Evolutionary conservation across 495 filamentous ascomycete genomes (phyloP), one percentile per base, ranked within the genome.

Genomic region (Aspergillus haitiensis): DNA sequence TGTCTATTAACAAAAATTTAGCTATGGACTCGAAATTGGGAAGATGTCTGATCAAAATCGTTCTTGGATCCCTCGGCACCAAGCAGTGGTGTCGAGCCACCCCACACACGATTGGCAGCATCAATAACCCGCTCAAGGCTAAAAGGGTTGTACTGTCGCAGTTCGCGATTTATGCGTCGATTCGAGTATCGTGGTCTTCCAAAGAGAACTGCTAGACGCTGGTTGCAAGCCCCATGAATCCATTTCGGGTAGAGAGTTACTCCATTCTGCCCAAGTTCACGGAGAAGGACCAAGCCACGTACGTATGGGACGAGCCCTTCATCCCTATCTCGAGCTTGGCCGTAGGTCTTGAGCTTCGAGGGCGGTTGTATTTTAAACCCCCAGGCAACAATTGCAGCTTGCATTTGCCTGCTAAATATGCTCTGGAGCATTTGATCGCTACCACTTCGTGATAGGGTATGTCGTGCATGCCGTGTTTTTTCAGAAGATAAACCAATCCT

Each of bases 361-460:
- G 71, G 69, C 16, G 76, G 63, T 1, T 62, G 67, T 42, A 74
- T 69, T 52, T 70, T 77, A 67, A 87, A 87, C 4, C 84, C 83
- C 84, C 84, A 86, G n/a, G 74, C 67, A 33, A 87, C 76, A 40
- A 86, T 74, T 11, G 81, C 81, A 34, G 72, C 72, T 64, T 82
- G 81, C 63, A 83, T 75, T 6, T 70, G 60, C 0, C 58, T 65
- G 15, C 52, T 70, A 63, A 86, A 85, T 35, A 86, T 75, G 4
- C 66, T 65, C 21, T 63, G 64, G 0, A 83, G 72, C 27, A 74
- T 67, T 13, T 64, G 57, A 31, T 55, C 31, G 8, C 49, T 51
- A 18, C 36, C 52, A 11, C 2, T 11, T 33, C 31, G 40, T 27
- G 35, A 7, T 50, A 46, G 46, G 10, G 36, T 31, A 15, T 9